A percentile compares a stretch with the other conserved stretches of the same genome.
phyloP scores from a whole-genome alignment of 208 protist species.

The Leishmania tropica region DNA sequence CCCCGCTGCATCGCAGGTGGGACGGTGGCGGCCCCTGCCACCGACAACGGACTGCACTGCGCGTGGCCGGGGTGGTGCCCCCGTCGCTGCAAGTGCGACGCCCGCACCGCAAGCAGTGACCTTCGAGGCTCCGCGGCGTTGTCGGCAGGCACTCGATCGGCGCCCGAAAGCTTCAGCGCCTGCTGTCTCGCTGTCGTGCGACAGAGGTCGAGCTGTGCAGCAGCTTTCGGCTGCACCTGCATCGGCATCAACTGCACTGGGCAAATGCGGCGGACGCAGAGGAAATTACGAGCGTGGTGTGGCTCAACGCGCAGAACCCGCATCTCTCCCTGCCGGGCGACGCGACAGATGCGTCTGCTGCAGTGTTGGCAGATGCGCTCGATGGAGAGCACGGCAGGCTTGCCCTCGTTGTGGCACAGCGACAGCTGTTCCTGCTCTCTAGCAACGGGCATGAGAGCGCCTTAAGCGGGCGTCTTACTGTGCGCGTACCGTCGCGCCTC shows the following conservation, averaged over 20 bases:
- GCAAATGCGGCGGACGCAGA: conserved; percentile 11
- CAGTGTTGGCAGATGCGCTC: neutral
- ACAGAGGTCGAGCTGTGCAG: conserved; percentile 21
- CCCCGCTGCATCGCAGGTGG: neutral
- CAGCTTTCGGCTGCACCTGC: conserved; percentile 18
- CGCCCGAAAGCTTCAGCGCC: conserved; percentile 16
- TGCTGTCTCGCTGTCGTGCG: conserved; percentile 3
- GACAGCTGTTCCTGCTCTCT: conserved; percentile 22
- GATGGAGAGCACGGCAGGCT: conserved; percentile 4
- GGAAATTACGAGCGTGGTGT: conserved; percentile 30
- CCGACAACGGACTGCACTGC: neutral
- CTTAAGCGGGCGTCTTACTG: conserved; percentile 4
- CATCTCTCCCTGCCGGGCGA: neutral
- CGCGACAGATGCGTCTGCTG: neutral
- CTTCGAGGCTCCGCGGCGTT: neutral
- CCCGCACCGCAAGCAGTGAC: neutral
- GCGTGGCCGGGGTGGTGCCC: too few relatives aligned
- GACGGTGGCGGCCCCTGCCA: neutral
- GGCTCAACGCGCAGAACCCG: conserved; percentile 11
- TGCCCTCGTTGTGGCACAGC: conserved; percentile 26
- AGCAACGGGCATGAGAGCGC: conserved; percentile 16
- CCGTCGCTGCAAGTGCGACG: neutral
- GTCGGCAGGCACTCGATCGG: conserved; percentile 7
- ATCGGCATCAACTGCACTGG: conserved; percentile 38
- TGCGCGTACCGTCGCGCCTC: conserved; percentile 1